These are phyloP conservation scores for Fusarium redolens DNA, from an alignment of 2,329 filamentous ascomycete species.

Conservation along the genomic window DNA sequence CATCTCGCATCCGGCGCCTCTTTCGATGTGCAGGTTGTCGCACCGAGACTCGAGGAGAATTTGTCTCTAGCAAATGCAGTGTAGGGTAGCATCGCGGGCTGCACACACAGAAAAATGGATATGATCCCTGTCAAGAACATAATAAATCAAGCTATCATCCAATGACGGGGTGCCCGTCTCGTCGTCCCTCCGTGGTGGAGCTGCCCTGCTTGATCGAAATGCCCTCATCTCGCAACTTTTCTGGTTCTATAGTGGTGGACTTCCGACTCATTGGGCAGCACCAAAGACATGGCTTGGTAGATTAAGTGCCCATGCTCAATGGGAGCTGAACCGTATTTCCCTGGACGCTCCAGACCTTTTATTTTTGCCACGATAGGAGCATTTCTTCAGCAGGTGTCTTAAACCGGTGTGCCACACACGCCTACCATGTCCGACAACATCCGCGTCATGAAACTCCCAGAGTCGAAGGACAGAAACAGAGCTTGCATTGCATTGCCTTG, in stretches of 20 bases:
- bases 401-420: conserved; percentile 39
- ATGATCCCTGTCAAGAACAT: background rate
- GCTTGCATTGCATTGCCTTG: background rate
- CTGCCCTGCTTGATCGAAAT: background rate
- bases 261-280: background rate
- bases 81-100: conserved; percentile 14
- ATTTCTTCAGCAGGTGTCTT: conserved; percentile 33
- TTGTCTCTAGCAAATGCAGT: conserved; percentile 17
- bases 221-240: background rate
- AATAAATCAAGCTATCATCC: conserved; percentile 4
- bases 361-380: conserved; percentile 28
- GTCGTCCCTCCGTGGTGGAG: background rate
- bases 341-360: conserved; percentile 32
- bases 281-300: conserved; percentile 8
- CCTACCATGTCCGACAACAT: conserved; percentile 33
- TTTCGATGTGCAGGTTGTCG: conserved; percentile 27
- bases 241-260: background rate
- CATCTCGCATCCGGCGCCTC: conserved; percentile 38
- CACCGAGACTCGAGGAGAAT: conserved; percentile 23
- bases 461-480: background rate
- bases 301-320: background rate
- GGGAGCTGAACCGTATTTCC: conserved; percentile 12
- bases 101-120: background rate
- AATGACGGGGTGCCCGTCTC: conserved; percentile 5
- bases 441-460: conserved; percentile 40